Base-by-base conservation (phyloP, 1,284 basidiomycete species). In the Inonotus hispidus region DNA sequence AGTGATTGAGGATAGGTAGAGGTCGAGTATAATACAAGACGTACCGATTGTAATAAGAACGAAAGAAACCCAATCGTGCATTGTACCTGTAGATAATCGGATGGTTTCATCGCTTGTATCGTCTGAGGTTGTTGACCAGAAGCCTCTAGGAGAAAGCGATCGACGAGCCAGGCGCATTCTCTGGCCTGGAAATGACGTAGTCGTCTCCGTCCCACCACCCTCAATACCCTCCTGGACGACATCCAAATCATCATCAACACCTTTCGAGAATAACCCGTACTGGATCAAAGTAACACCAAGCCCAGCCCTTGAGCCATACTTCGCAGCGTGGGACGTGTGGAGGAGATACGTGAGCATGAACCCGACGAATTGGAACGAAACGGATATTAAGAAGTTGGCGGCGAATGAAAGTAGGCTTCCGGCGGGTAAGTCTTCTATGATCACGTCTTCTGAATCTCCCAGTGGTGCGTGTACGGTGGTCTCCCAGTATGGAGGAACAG, bases 401-500 rank as follows among this genome's bases (percentile, higher is more conserved):
- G 83, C 71, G 73, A 96, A 95, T 23, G 88, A 77, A 71, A 91
- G 74, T 66, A 84, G 68, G 2, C 82, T 79, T 46, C 88, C 88
- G 0, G 93, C 81, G 0, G 89, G 87, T 13, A 91, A 80, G 65
- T 89, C 84, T 55, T 89, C 88, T 63, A 91, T 83, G 68, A 91
- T 79, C 76, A 90, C 83, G 67, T 87, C 85, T 4, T 79, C 79
- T 63, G 79, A 78, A 3, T 77, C 75, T 43, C 82, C 79, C 23
- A 79, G 63, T 0, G 89, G 87, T 0, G 87, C 85, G 62, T 96
- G 90, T 14, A 98, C 86, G 0, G 94, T 95, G 1, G 93, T 98
- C 73, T 99, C 96, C 92, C 95, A 98, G 74, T 99, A 99, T 0
- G 94, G 85, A 0, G 96, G 97, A 0, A 93, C 95, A 0, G 93